Percentiles rank a stretch among this genome's conserved stretches.
These are phyloP conservation scores for Mycena latifolia DNA, from an alignment of 768 basidiomycete species.

Conservation along the genomic window DNA sequence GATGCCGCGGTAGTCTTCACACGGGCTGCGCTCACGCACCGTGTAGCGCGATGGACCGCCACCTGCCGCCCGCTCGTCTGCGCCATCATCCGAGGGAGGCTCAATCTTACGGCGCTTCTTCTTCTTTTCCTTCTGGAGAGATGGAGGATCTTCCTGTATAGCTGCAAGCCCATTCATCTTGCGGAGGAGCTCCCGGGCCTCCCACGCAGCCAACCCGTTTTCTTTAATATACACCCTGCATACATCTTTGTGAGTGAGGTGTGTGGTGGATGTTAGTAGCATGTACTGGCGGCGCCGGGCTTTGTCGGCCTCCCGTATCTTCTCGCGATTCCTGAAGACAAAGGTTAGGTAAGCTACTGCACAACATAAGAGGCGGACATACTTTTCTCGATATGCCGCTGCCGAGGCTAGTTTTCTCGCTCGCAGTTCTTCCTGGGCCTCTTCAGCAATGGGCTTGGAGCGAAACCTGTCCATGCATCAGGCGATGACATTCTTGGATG, in stretches of 20 bases:
- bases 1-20: no score
- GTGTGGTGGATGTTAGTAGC: neutral
- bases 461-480: neutral
- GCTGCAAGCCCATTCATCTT: neutral
- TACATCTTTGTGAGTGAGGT: neutral
- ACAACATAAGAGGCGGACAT: neutral
- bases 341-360: neutral
- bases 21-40: no score
- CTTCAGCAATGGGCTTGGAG: neutral
- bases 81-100: neutral
- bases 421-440: neutral
- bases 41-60: no score
- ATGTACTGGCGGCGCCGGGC: neutral
- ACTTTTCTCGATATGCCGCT: neutral
- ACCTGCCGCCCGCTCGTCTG: neutral
- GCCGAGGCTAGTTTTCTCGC: neutral
- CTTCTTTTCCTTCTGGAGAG: neutral
- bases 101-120: neutral
- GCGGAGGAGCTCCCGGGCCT: neutral
- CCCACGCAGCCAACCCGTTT: neutral
- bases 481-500: neutral
- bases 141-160: no score
- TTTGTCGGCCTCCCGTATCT: neutral
- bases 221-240: neutral
- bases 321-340: neutral